These are phyloP conservation scores for Sabuloglossum arenarium DNA, from an alignment of 495 filamentous ascomycete species.

Conservation along the genomic window DNA sequence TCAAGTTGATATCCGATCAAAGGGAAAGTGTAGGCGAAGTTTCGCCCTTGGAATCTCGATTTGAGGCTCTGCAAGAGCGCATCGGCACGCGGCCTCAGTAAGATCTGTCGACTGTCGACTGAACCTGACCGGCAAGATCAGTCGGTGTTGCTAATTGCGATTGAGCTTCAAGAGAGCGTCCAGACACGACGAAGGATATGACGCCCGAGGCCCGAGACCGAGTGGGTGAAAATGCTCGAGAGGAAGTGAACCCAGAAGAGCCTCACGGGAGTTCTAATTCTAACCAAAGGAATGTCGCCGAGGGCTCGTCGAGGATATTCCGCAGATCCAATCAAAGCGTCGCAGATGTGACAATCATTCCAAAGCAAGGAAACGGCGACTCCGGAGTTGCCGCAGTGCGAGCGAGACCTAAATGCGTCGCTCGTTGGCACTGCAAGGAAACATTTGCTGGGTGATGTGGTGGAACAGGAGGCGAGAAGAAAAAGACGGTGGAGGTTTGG, in stretches of 20 bases:
- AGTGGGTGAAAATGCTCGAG: background rate
- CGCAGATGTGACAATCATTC: background rate
- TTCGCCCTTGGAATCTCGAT: background rate
- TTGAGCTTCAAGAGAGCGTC: background rate
- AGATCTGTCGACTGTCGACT: background rate
- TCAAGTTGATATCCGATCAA: background rate
- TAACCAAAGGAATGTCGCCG: background rate
- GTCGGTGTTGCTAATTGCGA: background rate
- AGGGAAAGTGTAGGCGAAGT: background rate
- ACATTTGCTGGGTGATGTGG: background rate
- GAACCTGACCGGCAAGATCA: background rate
- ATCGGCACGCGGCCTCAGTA: background rate
- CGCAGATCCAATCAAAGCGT: background rate
- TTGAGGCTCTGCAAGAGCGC: background rate
- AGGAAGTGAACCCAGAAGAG: background rate
- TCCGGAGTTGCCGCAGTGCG: background rate
- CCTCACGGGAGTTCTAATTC: background rate
- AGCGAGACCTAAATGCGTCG: background rate
- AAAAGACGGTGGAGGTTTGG: background rate
- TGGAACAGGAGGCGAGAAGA: background rate
- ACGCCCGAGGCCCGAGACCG: background rate
- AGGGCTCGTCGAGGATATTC: background rate
- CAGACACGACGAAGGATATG: background rate
- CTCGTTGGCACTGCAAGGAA: background rate
- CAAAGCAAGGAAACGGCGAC: background rate